Base-by-base conservation (phyloP, 2,329 filamentous ascomycete species). In the Aspergillus persii region DNA sequence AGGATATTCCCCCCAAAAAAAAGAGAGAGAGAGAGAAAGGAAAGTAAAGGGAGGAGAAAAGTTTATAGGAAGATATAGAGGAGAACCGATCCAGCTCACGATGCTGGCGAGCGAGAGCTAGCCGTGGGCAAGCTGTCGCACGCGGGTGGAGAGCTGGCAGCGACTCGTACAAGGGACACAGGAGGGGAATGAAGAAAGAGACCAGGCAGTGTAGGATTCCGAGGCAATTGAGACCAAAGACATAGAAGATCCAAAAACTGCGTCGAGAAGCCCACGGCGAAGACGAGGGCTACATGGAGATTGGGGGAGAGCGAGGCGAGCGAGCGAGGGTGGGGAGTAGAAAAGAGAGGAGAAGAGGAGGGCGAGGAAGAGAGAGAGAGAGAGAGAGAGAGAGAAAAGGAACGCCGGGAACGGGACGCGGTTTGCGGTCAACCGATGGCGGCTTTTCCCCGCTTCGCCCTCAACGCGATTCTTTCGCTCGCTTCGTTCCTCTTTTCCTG, bases 211-310 rank as follows among this genome's bases (percentile, higher is more conserved):
- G 47, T 54, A 57, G 50, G 57, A n/a, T 41, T 41, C 36, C 36
- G 54, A 50, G 63, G 69, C 69, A 72, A 70, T 71, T 68, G 67
- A 56, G 60, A 67, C 52, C 46, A 58, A 61, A 56, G 56, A 31
- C 44, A 49, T 44, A 52, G 51, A 56, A 56, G 60, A 66, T 57
- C 56, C 55, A 65, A 65, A 62, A 62, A 69, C 57, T 64, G 62
- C 63, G 65, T 69, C 69, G 64, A 66, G 61, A 63, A 73, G 72
- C 68, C 70, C 68, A 62, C 65, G 63, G 52, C 59, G 69, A 65
- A 70, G 69, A 69, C 66, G 65, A 70, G 64, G 71, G 70, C 74
- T 76, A 77, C 74, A 77, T 77, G 70, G 56, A 64, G 66, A 68
- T 71, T 72, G 68, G 70, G 71, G 61, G 66, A 60, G 60, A 68